Evolutionary conservation across 2,329 filamentous ascomycete genomes (phyloP).

Genomic region (Colletotrichum sp.): DNA sequence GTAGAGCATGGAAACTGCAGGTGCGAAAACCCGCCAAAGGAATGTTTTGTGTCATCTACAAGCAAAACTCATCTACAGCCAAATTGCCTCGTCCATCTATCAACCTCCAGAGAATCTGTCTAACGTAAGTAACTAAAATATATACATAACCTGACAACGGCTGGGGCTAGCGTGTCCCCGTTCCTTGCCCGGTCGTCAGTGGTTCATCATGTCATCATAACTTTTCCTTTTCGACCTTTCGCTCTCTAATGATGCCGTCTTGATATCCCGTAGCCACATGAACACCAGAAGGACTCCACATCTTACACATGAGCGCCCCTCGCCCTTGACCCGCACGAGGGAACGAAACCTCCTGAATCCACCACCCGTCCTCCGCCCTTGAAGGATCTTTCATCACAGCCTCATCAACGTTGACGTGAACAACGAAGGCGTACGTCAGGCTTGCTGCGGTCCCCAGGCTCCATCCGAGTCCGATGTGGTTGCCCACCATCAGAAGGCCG

Average conservation of each 20-base stretch:
- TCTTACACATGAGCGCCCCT: constrained; percentile 51
- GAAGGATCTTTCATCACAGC: constrained; percentile 45
- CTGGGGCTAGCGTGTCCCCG: not conserved
- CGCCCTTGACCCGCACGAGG: constrained; percentile 51
- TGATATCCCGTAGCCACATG: constrained; percentile 62
- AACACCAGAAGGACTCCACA: constrained; percentile 58
- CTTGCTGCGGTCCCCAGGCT: constrained; percentile 46
- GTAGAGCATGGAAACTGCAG: not conserved
- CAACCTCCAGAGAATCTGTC: not conserved
- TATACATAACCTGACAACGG: not conserved
- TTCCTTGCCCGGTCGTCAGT: not conserved
- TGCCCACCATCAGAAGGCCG: constrained; percentile 54
- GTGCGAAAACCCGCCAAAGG: not conserved
- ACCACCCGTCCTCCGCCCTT: constrained; percentile 48
- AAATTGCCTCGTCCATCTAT: not conserved
- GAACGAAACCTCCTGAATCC: constrained; percentile 58
- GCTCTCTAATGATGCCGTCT: constrained; percentile 46
- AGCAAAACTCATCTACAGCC: not conserved
- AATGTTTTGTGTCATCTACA: not conserved
- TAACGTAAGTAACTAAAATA: not conserved
- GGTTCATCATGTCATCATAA: constrained; percentile 21
- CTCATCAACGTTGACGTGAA: constrained; percentile 54
- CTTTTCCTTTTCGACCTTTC: constrained; percentile 25
- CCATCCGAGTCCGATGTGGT: constrained; percentile 52
- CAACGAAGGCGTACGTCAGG: constrained; percentile 56